Evolutionary conservation across 2,329 filamentous ascomycete species (phyloP).

Genomic region (Paraphoma chrysanthemicola): DNA sequence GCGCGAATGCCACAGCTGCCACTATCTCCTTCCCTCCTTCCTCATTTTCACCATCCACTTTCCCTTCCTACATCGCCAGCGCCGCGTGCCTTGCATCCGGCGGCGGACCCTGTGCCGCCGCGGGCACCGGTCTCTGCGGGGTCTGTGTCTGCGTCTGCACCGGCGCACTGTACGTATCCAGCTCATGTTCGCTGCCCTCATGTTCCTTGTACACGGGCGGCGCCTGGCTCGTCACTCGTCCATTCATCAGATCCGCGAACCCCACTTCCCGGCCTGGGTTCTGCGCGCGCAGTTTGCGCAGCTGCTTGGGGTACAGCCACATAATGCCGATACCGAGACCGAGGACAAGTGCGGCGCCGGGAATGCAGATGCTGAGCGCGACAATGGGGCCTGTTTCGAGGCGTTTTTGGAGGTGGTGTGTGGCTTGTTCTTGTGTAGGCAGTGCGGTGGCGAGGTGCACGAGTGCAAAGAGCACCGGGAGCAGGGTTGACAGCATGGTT

Average conservation of each 20-base stretch:
- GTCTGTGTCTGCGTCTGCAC: background rate
- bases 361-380: conserved; percentile 16
- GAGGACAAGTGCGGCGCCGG: conserved; percentile 6
- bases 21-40: too few relatives aligned
- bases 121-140: background rate
- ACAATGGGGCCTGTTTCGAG: conserved; percentile 9
- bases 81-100: background rate
- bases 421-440: background rate
- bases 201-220: background rate
- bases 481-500: background rate
- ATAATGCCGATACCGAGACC: conserved; percentile 11
- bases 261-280: conserved; percentile 1
- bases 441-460: background rate
- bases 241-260: background rate
- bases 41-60: too few relatives aligned
- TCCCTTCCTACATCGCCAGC: background rate
- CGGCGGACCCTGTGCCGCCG: background rate
- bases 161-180: background rate
- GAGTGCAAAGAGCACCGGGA: background rate
- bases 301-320: conserved; percentile 10
- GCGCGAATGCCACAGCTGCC: too few relatives aligned
- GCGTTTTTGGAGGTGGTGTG: conserved; percentile 8
- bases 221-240: background rate
- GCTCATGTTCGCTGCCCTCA: background rate
- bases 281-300: conserved; percentile 6